Conservation (phyloP, 129 eudicot genomes). For the Scalesia atractyloides region DNA sequence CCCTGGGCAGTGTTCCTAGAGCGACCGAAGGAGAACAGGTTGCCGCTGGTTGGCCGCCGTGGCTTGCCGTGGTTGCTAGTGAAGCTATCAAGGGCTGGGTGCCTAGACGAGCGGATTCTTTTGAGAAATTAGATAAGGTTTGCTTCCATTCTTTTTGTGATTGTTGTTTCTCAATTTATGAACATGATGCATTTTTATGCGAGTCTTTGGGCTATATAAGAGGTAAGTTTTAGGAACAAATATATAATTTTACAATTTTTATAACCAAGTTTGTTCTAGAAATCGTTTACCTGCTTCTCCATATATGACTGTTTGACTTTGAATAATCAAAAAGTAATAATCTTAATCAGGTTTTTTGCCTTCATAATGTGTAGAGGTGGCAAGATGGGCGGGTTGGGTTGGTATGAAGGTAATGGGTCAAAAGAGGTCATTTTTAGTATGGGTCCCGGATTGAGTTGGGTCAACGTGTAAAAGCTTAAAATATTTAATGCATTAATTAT, state of each 20-base stretch:
- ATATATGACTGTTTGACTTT: too few species aligned
- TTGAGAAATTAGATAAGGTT: constrained; percentile 93
- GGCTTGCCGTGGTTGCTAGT: constrained; percentile 92
- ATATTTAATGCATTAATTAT: background rate
- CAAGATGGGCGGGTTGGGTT: constrained; percentile 1
- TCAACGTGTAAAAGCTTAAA: background rate
- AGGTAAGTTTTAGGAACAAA: background rate
- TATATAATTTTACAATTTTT: background rate
- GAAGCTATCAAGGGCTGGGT: constrained; percentile 96
- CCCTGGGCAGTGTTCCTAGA: constrained; percentile 50
- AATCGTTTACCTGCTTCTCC: too few species aligned
- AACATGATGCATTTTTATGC: background rate
- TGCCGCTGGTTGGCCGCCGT: constrained; percentile 98
- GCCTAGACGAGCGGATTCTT: constrained; percentile 90
- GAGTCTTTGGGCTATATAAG: too few species aligned
- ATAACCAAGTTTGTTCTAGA: background rate
- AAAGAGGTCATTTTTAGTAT: constrained; percentile 1
- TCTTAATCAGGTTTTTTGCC: background rate
- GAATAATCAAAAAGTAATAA: background rate
- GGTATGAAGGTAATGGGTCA: background rate
- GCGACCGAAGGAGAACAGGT: constrained; percentile 82
- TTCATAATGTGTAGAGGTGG: constrained; percentile 16
- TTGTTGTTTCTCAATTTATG: constrained; percentile 11
- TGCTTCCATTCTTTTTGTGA: constrained; percentile 23
- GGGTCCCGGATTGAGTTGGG: background rate